These are phyloP conservation scores for Candida incommunis DNA, from an alignment of 805 yeast genomes.

Conservation along the genomic window DNA sequence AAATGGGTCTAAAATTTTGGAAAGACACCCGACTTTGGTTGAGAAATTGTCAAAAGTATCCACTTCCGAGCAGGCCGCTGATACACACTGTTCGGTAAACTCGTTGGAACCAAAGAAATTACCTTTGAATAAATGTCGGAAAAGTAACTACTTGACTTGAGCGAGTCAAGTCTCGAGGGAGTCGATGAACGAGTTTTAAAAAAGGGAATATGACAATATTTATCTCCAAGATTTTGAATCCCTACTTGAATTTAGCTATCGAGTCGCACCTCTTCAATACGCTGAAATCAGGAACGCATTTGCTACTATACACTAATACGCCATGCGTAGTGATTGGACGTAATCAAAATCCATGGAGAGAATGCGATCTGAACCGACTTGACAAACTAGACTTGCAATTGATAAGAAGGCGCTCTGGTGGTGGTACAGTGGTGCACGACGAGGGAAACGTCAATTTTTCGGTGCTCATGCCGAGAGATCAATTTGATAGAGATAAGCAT, in stretches of 20 bases:
- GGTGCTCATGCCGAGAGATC: conserved; percentile 52
- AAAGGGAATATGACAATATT: conserved; percentile 30
- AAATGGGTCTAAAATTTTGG: too few species aligned
- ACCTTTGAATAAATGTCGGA: too few species aligned
- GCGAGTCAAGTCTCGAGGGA: too few species aligned
- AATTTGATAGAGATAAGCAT: conserved; percentile 44
- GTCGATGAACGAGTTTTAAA: too few species aligned
- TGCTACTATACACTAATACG: conserved; percentile 60
- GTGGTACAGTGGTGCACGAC: conserved; percentile 96
- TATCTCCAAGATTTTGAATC: conserved; percentile 45
- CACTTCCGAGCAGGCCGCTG: too few species aligned
- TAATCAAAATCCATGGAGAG: conserved; percentile 92
- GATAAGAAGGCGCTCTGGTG: conserved; percentile 75
- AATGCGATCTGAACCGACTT: conserved; percentile 48
- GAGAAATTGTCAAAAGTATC: too few species aligned
- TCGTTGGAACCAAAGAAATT: too few species aligned
- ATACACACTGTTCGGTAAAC: too few species aligned
- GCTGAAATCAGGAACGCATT: conserved; percentile 22
- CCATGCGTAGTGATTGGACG: conserved; percentile 92
- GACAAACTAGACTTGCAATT: conserved; percentile 42
- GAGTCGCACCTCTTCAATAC: conserved; percentile 62
- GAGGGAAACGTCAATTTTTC: conserved; percentile 78
- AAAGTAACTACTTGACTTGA: too few species aligned
- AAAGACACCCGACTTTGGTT: too few species aligned
- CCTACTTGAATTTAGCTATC: conserved; percentile 62